Base-by-base conservation (phyloP, 2,329 filamentous ascomycete species). In the Monosporascus sp. region DNA sequence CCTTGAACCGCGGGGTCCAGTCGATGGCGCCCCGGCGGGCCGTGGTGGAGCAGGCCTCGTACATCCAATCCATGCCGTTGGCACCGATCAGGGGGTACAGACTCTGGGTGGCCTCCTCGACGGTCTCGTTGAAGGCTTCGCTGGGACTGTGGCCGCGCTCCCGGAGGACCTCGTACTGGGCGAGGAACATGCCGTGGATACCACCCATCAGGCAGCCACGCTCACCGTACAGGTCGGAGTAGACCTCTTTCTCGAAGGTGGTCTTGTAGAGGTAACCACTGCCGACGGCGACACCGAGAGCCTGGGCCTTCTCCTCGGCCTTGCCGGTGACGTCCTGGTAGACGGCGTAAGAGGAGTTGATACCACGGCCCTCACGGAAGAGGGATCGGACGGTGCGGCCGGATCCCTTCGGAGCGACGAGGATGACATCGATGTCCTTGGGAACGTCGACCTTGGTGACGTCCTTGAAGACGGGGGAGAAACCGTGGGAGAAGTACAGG, bases 31-130 rank as follows among this genome's bases (percentile, higher is more conserved):
- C 94, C 72, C 94, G 92, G 71, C 94, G 91, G 71, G 94, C 94
- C 55, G 94, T 99, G 72, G 94, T 99, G 60, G 93, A 97, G 89
- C 94, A 99, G 65, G 94, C 94, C 74, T 93, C 92, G 82, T 95
- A 99, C 94, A 99, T 99, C 91, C 95, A 99, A 83, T 99, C 94
- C 94, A 99, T 97, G 71, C 94, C 94, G 79, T 97, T 89, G 78
- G 84, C 85, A 71, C 93, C 94, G 70, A 99, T 99, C 71, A 99
- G 84, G 61, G 94, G 94, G 85, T 99, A 99, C 71, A 99, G 82
- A 64, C 85, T 91, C 85, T 99, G 94, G 51, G 94, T 99, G 63
- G 94, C 94, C 85, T 99, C 94, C 85, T 99, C 94, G 65, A 99
- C 94, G 64, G 94, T 99, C 91, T 99, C 94, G 86, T 99, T 99